Base-by-base conservation (phyloP, 345 rosid species). In the Melaleuca alternifolia region DNA sequence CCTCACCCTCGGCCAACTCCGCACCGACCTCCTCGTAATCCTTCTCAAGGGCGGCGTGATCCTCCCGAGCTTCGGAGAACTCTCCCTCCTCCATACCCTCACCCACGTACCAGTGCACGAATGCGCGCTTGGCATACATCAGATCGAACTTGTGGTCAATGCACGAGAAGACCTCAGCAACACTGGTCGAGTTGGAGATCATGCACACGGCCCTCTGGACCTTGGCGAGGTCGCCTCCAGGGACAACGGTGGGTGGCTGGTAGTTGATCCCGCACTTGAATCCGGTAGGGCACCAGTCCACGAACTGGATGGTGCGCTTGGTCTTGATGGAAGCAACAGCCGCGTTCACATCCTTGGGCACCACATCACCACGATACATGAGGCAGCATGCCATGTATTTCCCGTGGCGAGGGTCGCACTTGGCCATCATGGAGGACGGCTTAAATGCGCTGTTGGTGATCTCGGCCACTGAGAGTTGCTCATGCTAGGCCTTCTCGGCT, bases 61-160 rank as follows among this genome's bases (percentile, higher is more conserved):
- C 96, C 91, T 94, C 96, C 53, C 96, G 94, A 61, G 97, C 97
- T 85, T 95, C 97, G 0, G 96, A 95, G 90, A 95, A 95, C 82
- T 95, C 97, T 5, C 97, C 96, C 88, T 95, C 97, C 86, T 95
- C 97, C 97, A 95, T 95, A 76, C 97, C 97, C 91, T 95, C 97
- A 84, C 97, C 97, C 3, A 95, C 97, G 1, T 95, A 95, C 97
- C 96, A 95, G 88, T 94, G 97, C 12, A 95, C 97, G 1, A 95
- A 95, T 30, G 96, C 97, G 86, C 96, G 93, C 88, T 94, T 94
- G 0, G 96, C 93, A 44, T 93, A 94, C 97, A 94, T 94, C 57
- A 94, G 94, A 85, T 94, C 97, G 1, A 94, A 94, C 90, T 94
- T 94, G 90, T 94, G 95, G 81, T 94, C 97, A 62, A 94, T 94